Base-by-base conservation (phyloP, 768 basidiomycete species). In the Austroboletus eburneus region DNA sequence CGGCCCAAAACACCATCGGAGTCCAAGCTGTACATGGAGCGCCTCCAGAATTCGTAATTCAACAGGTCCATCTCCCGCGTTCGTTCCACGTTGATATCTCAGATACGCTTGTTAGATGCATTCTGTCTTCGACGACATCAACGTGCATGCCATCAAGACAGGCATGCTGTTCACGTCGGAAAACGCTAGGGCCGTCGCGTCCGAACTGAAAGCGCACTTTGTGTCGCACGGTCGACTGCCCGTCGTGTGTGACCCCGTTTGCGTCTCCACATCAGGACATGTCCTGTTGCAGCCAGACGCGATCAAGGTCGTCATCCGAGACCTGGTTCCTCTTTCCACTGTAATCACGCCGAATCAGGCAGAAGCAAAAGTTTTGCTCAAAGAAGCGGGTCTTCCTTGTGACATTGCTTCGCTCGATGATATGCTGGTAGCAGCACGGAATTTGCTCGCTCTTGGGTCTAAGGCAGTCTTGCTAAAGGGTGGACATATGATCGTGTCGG, bases 201-300 rank as follows among this genome's bases (percentile, higher is more conserved):
- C 64, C 2, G 69, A 77, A 10, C 72, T 93, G 35, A 73, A 64
- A 35, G 35, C 53, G 0, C 68, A 73, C 50, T 79, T 74, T 57
- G 43, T 55, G 16, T 29, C 47, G 5, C 50, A 57, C 10, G 49
- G 48, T 9, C 52, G 66, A 23, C 75, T 82, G 0, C 78, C 80
- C 1, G 68, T 93, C 17, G 78, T 95, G 22, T 80, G 89, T 50
- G 93, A 97, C 60, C 92, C 93, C 0, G 92, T 97, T 9, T 91
- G 84, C 58, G 87, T 95, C 2, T 91, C 90, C 3, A 95, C 93
- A 0, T 91, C 89, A 0, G 91, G 91, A 2, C 88, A 93, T 58
- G 79, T 74, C 7, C 74, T 97, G 1, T 73, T 96, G 9, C 73
- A 83, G 5, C 67, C 76, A 14, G 76, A 79, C 10, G 91, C 93